Evolutionary conservation across 1,284 basidiomycete species (phyloP).

Genomic region (Vanrija pseudolonga): DNA sequence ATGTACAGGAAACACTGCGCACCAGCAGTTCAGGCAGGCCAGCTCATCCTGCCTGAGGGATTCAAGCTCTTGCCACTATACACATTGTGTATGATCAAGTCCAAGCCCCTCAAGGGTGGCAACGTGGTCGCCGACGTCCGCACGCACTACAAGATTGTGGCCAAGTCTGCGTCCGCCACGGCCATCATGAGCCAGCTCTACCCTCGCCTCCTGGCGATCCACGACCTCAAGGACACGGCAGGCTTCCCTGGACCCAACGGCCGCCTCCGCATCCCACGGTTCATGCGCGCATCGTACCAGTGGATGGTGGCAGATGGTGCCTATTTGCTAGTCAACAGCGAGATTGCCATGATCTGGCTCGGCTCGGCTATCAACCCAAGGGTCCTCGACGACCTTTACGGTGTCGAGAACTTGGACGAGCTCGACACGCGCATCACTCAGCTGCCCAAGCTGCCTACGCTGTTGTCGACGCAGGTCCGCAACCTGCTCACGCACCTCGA

Average conservation of each 20-base stretch:
- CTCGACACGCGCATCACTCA: slow-evolving; percentile 69
- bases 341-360: slow-evolving; percentile 85
- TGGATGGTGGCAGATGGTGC: slow-evolving; percentile 89
- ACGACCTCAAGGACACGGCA: slow-evolving; percentile 70
- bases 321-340: slow-evolving; percentile 92
- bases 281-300: slow-evolving; percentile 78
- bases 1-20: slow-evolving; percentile 91
- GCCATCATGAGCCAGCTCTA: slow-evolving; percentile 77
- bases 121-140: slow-evolving; percentile 91
- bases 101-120: slow-evolving; percentile 88
- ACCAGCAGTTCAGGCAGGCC: slow-evolving; percentile 70
- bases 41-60: slow-evolving; percentile 92
- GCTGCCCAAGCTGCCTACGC: slow-evolving; percentile 70
- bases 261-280: slow-evolving; percentile 65
- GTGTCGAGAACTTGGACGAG: slow-evolving; percentile 69
- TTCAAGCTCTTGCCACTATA: slow-evolving; percentile 87
- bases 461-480: slow-evolving; percentile 76
- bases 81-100: slow-evolving; percentile 79
- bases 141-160: slow-evolving; percentile 74
- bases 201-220: slow-evolving; percentile 82
- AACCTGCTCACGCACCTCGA: slow-evolving; percentile 75
- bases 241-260: slow-evolving; percentile 61
- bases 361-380: slow-evolving; percentile 77
- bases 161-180: slow-evolving; percentile 67
- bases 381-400: slow-evolving; percentile 80